These are phyloP conservation scores for Hygrophorus russula DNA, from an alignment of 768 basidiomycete genomes.

Conservation along the genomic window DNA sequence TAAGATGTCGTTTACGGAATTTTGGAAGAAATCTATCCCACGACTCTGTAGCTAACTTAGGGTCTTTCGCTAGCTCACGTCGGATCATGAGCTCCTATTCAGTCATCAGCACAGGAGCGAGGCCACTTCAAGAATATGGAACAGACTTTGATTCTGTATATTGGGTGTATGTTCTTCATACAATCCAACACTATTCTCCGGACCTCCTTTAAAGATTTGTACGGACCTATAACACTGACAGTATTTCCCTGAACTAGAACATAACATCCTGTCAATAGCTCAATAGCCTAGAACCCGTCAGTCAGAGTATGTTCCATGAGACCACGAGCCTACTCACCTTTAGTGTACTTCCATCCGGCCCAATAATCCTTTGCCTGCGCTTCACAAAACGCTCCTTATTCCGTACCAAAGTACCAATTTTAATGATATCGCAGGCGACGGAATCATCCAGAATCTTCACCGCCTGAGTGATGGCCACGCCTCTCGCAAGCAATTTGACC, in stretches of 20 bases:
- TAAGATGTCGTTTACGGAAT: constrained; percentile 89
- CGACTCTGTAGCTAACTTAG: constrained; percentile 83
- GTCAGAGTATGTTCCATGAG: background rate
- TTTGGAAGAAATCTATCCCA: constrained; percentile 98
- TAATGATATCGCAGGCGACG: constrained; percentile 93
- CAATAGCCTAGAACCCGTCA: constrained; percentile 66
- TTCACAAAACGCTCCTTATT: constrained; percentile 98
- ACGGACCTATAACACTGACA: constrained; percentile 95
- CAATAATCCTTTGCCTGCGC: constrained; percentile 90
- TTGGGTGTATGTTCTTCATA: constrained; percentile 99
- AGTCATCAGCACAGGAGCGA: constrained; percentile 3
- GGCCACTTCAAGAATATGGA: background rate
- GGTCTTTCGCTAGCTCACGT: constrained; percentile 95
- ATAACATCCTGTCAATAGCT: constrained; percentile 92
- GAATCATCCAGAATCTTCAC: constrained; percentile 85
- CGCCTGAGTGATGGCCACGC: constrained; percentile 77
- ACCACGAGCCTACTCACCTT: constrained; percentile 56
- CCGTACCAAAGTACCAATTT: constrained; percentile 87
- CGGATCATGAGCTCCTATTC: constrained; percentile 93
- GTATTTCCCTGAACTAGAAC: constrained; percentile 97
- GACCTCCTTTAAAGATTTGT: constrained; percentile 93
- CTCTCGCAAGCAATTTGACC: constrained; percentile 89
- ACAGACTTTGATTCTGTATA: constrained; percentile 91
- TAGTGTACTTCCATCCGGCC: constrained; percentile 92
- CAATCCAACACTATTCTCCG: constrained; percentile 94